Evolutionary conservation across 495 filamentous ascomycete genomes (phyloP).

Genomic region (Hyaloscypha hepaticicola): DNA sequence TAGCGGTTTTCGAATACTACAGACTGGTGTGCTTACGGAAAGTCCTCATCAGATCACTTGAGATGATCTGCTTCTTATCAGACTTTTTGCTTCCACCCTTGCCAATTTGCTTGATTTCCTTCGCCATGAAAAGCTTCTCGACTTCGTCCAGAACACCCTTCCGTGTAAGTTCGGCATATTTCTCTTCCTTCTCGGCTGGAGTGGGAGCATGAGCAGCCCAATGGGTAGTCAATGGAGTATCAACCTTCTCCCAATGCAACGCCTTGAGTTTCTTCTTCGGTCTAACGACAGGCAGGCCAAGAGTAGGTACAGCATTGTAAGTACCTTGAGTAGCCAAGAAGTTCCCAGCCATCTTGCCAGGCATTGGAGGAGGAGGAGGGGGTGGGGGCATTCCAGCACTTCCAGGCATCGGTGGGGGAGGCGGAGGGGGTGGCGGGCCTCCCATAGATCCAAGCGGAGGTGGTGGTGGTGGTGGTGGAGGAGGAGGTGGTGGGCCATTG

Average conservation of each 20-base stretch:
- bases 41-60: constrained; percentile 82
- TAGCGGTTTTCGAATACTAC: constrained; percentile 12
- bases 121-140: constrained; percentile 94
- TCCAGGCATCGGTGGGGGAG: constrained; percentile 42
- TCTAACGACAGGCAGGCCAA: constrained; percentile 70
- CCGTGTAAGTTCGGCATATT: constrained; percentile 86
- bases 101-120: constrained; percentile 89
- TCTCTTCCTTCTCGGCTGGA: constrained; percentile 82
- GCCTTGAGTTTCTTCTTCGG: constrained; percentile 99
- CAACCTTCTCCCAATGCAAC: constrained; percentile 98
- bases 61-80: constrained; percentile 97
- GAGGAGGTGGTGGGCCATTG: constrained; percentile 45
- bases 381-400: constrained; percentile 36
- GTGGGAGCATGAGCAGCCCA: constrained; percentile 89
- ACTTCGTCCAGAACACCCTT: constrained; percentile 97
- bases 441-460: constrained; percentile 51
- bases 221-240: constrained; percentile 88
- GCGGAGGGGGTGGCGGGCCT: constrained; percentile 56
- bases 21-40: constrained; percentile 57
- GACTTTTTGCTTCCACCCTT: constrained; percentile 65
- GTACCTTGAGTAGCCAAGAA: constrained; percentile 49
- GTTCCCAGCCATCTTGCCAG: constrained; percentile 54
- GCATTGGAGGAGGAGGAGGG: constrained; percentile 61
- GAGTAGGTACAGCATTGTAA: constrained; percentile 41
- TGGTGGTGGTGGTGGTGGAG: constrained; percentile 46